Conservation (phyloP, 1,284 basidiomycete species). For the Vanrija sp. region DNA sequence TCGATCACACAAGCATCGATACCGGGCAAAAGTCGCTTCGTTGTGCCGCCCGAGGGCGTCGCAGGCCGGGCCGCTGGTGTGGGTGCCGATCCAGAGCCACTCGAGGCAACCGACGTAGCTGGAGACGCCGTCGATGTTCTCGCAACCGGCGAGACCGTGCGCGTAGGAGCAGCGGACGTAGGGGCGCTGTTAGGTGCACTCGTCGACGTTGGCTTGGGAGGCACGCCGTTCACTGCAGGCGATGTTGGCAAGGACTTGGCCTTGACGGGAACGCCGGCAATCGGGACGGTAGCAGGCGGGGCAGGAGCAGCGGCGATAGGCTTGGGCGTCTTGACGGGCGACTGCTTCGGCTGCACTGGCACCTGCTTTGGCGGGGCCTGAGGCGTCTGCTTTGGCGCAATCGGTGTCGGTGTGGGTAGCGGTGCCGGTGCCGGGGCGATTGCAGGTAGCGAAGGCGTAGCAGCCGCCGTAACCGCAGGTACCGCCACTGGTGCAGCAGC, state of each 20-base stretch:
- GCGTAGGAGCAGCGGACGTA: constrained; percentile 1
- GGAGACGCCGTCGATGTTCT: constrained; percentile 13
- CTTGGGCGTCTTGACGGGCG: not conserved
- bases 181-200: not conserved
- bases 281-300: not conserved
- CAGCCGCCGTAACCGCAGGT: too few species aligned
- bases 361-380: not conserved
- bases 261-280: not conserved
- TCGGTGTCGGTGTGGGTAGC: not conserved
- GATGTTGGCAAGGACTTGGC: not conserved
- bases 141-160: constrained; percentile 14
- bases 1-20: constrained; percentile 43
- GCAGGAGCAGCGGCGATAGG: not conserved
- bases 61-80: not conserved
- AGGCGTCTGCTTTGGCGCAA: not conserved
- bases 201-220: not conserved
- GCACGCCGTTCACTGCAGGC: not conserved
- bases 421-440: not conserved
- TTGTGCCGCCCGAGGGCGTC: constrained; percentile 15
- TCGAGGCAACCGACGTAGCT: not conserved
- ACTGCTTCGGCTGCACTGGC: not conserved
- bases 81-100: too few species aligned
- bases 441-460: not conserved
- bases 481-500: too few species aligned
- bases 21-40: constrained; percentile 36